These are phyloP conservation scores for Fusarium marasasianum DNA, from an alignment of 2,329 filamentous ascomycete species.

Conservation along the genomic window DNA sequence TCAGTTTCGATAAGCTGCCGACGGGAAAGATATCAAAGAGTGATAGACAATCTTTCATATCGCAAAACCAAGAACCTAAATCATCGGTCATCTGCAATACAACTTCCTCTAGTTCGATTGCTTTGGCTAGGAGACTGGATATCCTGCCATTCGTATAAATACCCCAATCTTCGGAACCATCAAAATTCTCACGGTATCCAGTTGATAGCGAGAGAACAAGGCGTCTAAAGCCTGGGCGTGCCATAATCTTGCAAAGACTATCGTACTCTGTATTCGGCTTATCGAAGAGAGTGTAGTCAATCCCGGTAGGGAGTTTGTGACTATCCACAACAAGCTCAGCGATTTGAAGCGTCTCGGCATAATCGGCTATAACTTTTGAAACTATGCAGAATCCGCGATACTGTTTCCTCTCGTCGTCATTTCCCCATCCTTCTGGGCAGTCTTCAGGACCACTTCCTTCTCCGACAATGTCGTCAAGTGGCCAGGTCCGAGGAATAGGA, in stretches of 20 bases:
- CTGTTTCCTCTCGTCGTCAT: neutral
- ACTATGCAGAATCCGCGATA: conserved; percentile 1
- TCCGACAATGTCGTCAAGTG: rapidly evolving
- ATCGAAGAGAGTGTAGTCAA: neutral
- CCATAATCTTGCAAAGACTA: neutral
- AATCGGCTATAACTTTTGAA: neutral
- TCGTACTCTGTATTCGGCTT: neutral
- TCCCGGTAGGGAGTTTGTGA: neutral
- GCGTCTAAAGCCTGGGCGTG: neutral
- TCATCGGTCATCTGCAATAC: neutral
- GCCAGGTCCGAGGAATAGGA: neutral
- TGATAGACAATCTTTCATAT: neutral
- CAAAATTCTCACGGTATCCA: neutral
- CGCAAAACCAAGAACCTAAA: rapidly evolving
- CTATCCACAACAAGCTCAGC: neutral
- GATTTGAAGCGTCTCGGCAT: neutral
- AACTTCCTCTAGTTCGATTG: neutral
- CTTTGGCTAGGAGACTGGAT: neutral
- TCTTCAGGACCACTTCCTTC: neutral
- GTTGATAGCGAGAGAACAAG: neutral
- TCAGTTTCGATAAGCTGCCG: neutral
- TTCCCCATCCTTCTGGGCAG: neutral
- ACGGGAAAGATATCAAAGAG: conserved; percentile 1
- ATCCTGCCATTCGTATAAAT: neutral
- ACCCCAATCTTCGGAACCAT: neutral